These are phyloP conservation scores for Mesembryanthemum crystallinum DNA, from an alignment of 148 eudicot species.

Conservation along the genomic window DNA sequence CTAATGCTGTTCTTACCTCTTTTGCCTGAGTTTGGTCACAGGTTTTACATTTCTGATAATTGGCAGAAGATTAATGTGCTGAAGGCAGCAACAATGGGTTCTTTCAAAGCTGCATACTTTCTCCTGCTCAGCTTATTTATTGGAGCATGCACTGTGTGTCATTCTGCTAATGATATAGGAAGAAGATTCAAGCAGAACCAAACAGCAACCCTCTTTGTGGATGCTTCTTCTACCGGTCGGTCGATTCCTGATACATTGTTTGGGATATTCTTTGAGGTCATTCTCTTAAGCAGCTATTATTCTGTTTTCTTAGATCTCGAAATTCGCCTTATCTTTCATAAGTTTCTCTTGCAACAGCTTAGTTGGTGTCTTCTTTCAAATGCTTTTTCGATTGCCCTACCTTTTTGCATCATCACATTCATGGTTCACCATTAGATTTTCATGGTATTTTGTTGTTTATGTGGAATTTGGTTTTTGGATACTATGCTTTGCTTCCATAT, in stretches of 20 bases:
- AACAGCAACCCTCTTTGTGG: constrained; percentile 54
- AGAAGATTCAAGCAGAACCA: constrained; percentile 36
- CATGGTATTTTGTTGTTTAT: neutral
- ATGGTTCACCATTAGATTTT: too few species aligned
- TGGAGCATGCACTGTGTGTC: constrained; percentile 31
- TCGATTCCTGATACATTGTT: constrained; percentile 67
- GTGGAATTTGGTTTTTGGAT: neutral
- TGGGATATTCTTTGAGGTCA: constrained; percentile 86
- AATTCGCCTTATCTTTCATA: neutral
- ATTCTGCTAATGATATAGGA: constrained; percentile 29
- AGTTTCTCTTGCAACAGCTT: neutral
- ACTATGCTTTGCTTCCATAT: neutral
- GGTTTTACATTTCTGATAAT: constrained; percentile 19
- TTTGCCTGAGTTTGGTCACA: constrained; percentile 5
- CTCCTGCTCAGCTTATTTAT: constrained; percentile 35
- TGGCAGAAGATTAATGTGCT: constrained; percentile 27
- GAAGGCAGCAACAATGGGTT: constrained; percentile 48
- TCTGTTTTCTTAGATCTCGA: neutral
- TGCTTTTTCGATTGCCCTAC: too few species aligned
- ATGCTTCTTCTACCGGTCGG: constrained; percentile 48
- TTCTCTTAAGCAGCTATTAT: constrained; percentile 4
- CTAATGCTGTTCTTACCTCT: constrained; percentile 1
- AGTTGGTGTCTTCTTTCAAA: neutral
- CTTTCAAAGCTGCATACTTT: constrained; percentile 26
- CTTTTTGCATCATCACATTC: too few species aligned